Conservation (phyloP, 2,329 filamentous ascomycete species). For the Aspergillus sp. region DNA sequence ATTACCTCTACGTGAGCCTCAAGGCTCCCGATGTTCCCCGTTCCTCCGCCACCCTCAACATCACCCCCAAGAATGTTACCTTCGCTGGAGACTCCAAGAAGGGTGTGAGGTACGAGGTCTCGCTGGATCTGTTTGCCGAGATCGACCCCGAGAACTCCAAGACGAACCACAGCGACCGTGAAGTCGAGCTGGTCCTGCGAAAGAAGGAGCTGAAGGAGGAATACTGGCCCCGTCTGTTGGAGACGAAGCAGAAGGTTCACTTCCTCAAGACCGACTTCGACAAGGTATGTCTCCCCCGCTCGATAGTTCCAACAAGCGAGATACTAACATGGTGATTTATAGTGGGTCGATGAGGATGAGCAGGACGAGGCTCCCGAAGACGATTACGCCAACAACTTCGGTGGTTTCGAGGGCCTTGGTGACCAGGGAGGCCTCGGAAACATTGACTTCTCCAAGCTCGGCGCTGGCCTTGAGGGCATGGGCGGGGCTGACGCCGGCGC, state of each 20-base stretch:
- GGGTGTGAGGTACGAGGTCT: conserved; percentile 82
- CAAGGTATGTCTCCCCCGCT: conserved; percentile 58
- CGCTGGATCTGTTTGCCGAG: conserved; percentile 84
- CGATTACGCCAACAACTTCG: conserved; percentile 59
- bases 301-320: neutral
- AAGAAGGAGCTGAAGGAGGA: conserved; percentile 96
- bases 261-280: conserved; percentile 99
- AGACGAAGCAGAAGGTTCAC: conserved; percentile 85
- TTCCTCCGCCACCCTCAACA: conserved; percentile 74
- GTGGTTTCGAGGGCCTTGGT: conserved; percentile 49
- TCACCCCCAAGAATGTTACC: conserved; percentile 72
- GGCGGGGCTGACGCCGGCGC: conserved; percentile 40
- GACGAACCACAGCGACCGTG: conserved; percentile 83
- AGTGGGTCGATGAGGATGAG: conserved; percentile 98
- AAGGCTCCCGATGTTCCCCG: conserved; percentile 79
- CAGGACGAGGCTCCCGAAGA: conserved; percentile 87
- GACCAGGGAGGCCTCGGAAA: conserved; percentile 73
- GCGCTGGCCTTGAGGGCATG: conserved; percentile 52
- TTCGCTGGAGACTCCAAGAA: conserved; percentile 85
- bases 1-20: conserved; percentile 93
- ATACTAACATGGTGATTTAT: conserved; percentile 16
- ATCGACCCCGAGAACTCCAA: conserved; percentile 84
- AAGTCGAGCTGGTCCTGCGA: conserved; percentile 84
- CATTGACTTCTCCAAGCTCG: conserved; percentile 93
- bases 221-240: conserved; percentile 94